Percentiles rank a stretch among this genome's conserved stretches.
Evolutionary conservation across 2,329 filamentous ascomycete species (phyloP).

Genomic region (Dactylellina haptotyla): DNA sequence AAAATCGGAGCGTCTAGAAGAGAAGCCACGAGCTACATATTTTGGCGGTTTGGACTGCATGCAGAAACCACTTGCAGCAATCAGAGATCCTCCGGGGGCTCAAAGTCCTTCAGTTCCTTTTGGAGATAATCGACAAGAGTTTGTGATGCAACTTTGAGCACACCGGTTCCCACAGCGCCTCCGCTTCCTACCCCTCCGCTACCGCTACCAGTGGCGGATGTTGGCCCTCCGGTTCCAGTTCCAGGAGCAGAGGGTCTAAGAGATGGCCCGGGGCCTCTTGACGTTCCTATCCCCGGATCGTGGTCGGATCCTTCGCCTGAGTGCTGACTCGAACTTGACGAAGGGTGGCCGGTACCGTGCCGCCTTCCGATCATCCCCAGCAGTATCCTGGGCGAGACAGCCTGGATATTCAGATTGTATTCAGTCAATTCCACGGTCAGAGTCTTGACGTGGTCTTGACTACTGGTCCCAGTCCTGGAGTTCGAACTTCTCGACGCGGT

Average conservation of each 20-base stretch:
- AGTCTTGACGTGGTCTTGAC: constrained; percentile 54
- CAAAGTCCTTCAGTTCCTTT: constrained; percentile 57
- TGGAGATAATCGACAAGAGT: constrained; percentile 57
- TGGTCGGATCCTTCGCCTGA: constrained; percentile 55
- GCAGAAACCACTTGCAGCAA: neutral
- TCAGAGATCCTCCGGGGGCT: constrained; percentile 56
- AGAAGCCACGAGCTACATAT: neutral
- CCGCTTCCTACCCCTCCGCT: constrained; percentile 49
- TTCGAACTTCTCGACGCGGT: constrained; percentile 11
- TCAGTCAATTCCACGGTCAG: constrained; percentile 58
- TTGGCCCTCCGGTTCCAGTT: constrained; percentile 29
- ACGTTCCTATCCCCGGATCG: constrained; percentile 43
- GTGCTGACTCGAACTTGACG: constrained; percentile 56
- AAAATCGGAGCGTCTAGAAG: neutral
- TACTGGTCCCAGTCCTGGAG: neutral
- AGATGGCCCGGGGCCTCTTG: constrained; percentile 39
- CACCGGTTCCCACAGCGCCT: constrained; percentile 55
- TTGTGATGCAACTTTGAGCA: constrained; percentile 58
- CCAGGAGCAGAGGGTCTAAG: constrained; percentile 24
- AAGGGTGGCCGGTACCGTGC: constrained; percentile 53
- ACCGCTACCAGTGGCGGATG: constrained; percentile 45
- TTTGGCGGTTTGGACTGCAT: neutral
- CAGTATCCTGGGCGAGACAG: constrained; percentile 56
- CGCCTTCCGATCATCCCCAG: constrained; percentile 58
- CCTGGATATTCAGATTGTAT: constrained; percentile 57